These are phyloP conservation scores for Tetradesmus obliquus DNA, from an alignment of 139 green algal genomes.

Conservation along the genomic window DNA sequence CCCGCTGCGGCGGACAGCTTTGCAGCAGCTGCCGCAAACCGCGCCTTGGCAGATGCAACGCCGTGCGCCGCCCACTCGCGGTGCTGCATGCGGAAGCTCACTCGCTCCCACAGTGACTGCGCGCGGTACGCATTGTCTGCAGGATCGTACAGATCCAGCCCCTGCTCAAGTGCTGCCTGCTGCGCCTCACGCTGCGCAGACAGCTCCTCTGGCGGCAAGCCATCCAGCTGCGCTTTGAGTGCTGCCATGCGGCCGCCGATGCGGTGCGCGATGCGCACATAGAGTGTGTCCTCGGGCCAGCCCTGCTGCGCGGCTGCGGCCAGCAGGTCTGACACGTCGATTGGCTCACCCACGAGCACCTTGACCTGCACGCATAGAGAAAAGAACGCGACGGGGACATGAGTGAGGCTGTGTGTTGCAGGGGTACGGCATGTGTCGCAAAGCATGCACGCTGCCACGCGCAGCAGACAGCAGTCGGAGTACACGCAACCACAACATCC, in stretches of 20 bases:
- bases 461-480: not conserved
- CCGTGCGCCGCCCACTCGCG: conserved; percentile 36
- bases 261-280: conserved; percentile 61
- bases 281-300: conserved; percentile 68
- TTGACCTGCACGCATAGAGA: conserved; percentile 56
- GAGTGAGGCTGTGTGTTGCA: not conserved
- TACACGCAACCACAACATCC: not conserved
- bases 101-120: conserved; percentile 43
- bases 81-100: conserved; percentile 52
- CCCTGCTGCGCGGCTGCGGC: conserved; percentile 25
- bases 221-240: conserved; percentile 46
- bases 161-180: conserved; percentile 13
- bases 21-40: not conserved
- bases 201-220: not conserved
- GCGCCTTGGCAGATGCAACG: not conserved
- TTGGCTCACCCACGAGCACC: conserved; percentile 81
- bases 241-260: conserved; percentile 38
- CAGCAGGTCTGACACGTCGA: conserved; percentile 75
- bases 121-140: not conserved
- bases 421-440: not conserved
- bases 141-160: conserved; percentile 55
- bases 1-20: conserved; percentile 13
- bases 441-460: not conserved
- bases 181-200: not conserved
- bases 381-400: not conserved